Evolutionary conservation across 345 rosid genomes (phyloP).

Genomic region (Psidium guajava): DNA sequence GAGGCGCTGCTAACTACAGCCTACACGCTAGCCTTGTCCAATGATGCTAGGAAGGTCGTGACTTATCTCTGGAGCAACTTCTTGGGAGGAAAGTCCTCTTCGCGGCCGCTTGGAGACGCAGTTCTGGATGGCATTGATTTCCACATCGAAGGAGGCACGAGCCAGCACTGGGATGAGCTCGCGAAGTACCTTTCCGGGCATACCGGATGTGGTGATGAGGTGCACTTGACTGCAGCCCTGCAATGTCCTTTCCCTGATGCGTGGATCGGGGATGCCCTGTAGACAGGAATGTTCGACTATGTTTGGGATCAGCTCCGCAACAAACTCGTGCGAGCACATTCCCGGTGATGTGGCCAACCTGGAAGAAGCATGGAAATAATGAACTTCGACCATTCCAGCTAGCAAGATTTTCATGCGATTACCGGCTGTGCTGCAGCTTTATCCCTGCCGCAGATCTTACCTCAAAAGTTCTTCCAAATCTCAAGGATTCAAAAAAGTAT

Average conservation of each 20-base stretch:
- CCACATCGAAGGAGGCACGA: slow-evolving; percentile 31
- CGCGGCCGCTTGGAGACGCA: slow-evolving; percentile 28
- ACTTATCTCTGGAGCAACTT: slow-evolving; percentile 9
- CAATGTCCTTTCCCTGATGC: slow-evolving; percentile 53
- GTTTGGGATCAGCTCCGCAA: slow-evolving; percentile 53
- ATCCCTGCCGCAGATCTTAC: slow-evolving; percentile 25
- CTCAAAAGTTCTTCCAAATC: slow-evolving; percentile 22
- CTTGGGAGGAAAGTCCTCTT: slow-evolving; percentile 4
- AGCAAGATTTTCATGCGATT: slow-evolving; percentile 35
- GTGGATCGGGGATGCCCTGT: slow-evolving; percentile 23
- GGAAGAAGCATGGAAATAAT: slow-evolving; percentile 34
- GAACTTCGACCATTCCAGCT: slow-evolving; percentile 32
- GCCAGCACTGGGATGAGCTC: slow-evolving; percentile 27
- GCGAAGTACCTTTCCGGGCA: slow-evolving; percentile 17
- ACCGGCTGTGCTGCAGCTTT: slow-evolving; percentile 40
- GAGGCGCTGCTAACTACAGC: slow-evolving; percentile 20
- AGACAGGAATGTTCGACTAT: slow-evolving; percentile 40
- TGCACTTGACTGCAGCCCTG: slow-evolving; percentile 48
- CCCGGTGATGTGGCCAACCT: slow-evolving; percentile 20
- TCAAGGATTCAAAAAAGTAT: slow-evolving; percentile 33
- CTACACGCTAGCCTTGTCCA: slow-evolving; percentile 16
- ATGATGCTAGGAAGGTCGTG: slow-evolving; percentile 23
- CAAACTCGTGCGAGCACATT: slow-evolving; percentile 38
- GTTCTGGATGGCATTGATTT: slow-evolving; percentile 45
- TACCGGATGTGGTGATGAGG: slow-evolving; percentile 21